Conservation (phyloP, 495 filamentous ascomycete species). For the Pyronema omphalodes region DNA sequence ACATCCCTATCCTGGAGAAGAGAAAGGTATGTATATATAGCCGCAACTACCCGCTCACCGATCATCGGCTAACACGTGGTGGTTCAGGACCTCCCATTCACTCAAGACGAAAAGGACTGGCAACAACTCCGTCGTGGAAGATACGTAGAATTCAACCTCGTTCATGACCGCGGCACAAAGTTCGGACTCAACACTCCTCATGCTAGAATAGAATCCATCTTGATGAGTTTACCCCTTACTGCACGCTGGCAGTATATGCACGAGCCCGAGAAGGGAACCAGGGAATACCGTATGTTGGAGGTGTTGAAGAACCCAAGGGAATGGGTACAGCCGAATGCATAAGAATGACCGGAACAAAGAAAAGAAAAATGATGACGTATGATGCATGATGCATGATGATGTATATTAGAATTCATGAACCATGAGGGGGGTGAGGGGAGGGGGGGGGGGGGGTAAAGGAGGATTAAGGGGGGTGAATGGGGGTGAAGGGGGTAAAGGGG, state of each 20-base stretch:
- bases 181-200: conserved; percentile 90
- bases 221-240: conserved; percentile 91
- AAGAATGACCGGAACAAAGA: too few relatives aligned
- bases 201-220: conserved; percentile 69
- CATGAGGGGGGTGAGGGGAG: too few relatives aligned
- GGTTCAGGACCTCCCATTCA: conserved; percentile 53
- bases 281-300: conserved; percentile 58
- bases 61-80: neutral
- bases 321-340: conserved; percentile 40
- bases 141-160: conserved; percentile 97
- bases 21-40: conserved; percentile 43
- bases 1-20: conserved; percentile 69
- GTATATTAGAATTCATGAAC: too few relatives aligned
- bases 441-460: too few relatives aligned
- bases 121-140: conserved; percentile 81
- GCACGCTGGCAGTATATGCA: conserved; percentile 96
- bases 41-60: neutral
- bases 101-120: conserved; percentile 75
- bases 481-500: too few relatives aligned
- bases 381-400: too few relatives aligned
- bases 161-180: conserved; percentile 88
- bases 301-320: conserved; percentile 72
- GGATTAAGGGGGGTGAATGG: too few relatives aligned
- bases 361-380: too few relatives aligned
- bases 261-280: conserved; percentile 49